These are phyloP conservation scores for Aspergillus brunneoviolaceus DNA, from an alignment of 2,329 filamentous ascomycete species.

Conservation along the genomic window DNA sequence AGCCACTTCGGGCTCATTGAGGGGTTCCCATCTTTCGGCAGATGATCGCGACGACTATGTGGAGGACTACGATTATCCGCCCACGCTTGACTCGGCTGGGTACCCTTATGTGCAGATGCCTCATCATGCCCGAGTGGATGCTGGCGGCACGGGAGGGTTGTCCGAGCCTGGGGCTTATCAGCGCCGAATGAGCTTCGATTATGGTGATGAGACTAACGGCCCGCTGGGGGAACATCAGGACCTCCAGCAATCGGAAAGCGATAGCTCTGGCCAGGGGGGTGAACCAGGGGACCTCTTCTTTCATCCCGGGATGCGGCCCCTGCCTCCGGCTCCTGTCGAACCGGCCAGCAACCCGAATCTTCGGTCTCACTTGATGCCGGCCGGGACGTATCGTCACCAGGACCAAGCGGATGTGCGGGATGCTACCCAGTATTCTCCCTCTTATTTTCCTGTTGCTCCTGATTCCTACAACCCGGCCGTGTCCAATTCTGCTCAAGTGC, in stretches of 20 bases:
- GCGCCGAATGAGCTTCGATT: conserved; percentile 82
- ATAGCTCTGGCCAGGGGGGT: conserved; percentile 68
- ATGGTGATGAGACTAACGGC: conserved; percentile 79
- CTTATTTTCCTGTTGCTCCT: conserved; percentile 42
- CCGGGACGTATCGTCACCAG: conserved; percentile 59
- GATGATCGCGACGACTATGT: conserved; percentile 28
- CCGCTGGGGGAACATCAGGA: conserved; percentile 56
- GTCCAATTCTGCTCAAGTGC: conserved; percentile 52
- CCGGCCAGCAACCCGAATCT: conserved; percentile 47
- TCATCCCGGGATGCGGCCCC: conserved; percentile 73
- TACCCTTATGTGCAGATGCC: conserved; percentile 59
- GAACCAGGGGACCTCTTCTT: conserved; percentile 92
- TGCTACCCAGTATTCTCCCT: conserved; percentile 39
- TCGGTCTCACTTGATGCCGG: conserved; percentile 50
- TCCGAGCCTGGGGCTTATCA: conserved; percentile 66
- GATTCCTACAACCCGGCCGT: conserved; percentile 53
- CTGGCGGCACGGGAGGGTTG: conserved; percentile 84
- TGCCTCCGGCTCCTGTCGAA: conserved; percentile 64
- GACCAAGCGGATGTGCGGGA: conserved; percentile 43
- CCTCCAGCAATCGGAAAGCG: conserved; percentile 52
- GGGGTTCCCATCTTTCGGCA: conserved; percentile 27
- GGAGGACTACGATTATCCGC: conserved; percentile 38
- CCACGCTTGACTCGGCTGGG: conserved; percentile 51
- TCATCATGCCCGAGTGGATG: conserved; percentile 73
- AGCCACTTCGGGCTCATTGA: conserved; percentile 27